phyloP scores from a whole-genome alignment of 768 basidiomycete genomes.

The Aureoboletus auriporus region DNA sequence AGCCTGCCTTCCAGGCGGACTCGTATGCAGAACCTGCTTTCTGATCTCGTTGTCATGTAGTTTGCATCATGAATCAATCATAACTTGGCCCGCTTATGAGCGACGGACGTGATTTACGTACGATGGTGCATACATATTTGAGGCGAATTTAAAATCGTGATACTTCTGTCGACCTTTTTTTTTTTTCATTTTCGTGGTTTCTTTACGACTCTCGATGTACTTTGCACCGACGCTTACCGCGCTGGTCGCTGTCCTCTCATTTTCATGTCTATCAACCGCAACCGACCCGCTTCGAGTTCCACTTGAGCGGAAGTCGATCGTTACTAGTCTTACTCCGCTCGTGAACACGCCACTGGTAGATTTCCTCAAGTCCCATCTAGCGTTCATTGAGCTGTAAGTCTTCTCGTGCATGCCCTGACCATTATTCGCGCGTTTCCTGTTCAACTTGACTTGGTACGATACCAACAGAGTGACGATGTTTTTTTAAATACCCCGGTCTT shows the following conservation, averaged over 20 bases:
- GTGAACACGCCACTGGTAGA: not conserved
- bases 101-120: not conserved
- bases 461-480: not conserved
- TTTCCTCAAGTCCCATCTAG: slow-evolving; percentile 15
- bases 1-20: slow-evolving; percentile 39
- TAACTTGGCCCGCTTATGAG: not conserved
- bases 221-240: slow-evolving; percentile 5
- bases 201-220: slow-evolving; percentile 15
- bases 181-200: not conserved
- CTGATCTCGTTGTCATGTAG: slow-evolving; percentile 36
- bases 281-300: slow-evolving; percentile 14
- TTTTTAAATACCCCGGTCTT: not conserved
- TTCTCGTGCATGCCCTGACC: not conserved
- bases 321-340: slow-evolving; percentile 1
- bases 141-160: no score
- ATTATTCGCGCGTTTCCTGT: not conserved
- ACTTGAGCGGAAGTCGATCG: slow-evolving; percentile 19
- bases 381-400: slow-evolving; percentile 17
- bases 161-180: not conserved
- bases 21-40: slow-evolving; percentile 50
- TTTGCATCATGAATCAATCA: slow-evolving; percentile 8
- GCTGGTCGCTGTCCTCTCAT: slow-evolving; percentile 12
- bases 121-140: not conserved
- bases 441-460: not conserved
- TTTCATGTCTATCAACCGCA: slow-evolving; percentile 11